A percentile compares a stretch with the other conserved stretches of the same genome.
Evolutionary conservation across 164 flowering plant species (phyloP).

Genomic region (Euptelea pleiosperma): DNA sequence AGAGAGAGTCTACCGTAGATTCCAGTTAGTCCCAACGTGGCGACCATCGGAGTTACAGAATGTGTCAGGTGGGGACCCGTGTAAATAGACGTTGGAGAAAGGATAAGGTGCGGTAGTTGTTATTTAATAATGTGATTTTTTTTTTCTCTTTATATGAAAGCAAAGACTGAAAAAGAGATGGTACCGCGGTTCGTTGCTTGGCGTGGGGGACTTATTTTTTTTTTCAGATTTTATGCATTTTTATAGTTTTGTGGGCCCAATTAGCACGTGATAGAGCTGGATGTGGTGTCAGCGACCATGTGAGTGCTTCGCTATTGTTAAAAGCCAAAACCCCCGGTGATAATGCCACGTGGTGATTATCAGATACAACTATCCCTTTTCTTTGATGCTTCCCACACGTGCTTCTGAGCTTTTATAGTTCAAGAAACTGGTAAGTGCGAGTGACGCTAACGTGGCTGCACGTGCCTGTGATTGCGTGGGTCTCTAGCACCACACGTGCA

Average conservation of each 20-base stretch:
- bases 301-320: slow-evolving; percentile 57
- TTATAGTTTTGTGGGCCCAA: slow-evolving; percentile 22
- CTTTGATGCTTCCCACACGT: slow-evolving; percentile 20
- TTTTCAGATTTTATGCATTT: not conserved
- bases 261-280: slow-evolving; percentile 53
- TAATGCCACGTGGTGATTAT: slow-evolving; percentile 39
- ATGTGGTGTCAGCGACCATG: slow-evolving; percentile 56
- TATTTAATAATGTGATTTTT: slow-evolving; percentile 16
- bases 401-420: not conserved
- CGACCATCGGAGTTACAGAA: slow-evolving; percentile 10
- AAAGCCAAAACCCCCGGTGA: slow-evolving; percentile 54
- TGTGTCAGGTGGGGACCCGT: slow-evolving; percentile 13
- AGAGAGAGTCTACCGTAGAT: slow-evolving; percentile 14
- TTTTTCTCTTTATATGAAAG: slow-evolving; percentile 29
- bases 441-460: slow-evolving; percentile 33
- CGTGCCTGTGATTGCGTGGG: slow-evolving; percentile 31
- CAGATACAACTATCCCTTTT: slow-evolving; percentile 6
- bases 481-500: slow-evolving; percentile 25
- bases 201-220: slow-evolving; percentile 24
- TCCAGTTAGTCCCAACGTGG: slow-evolving; percentile 23
- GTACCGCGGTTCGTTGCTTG: slow-evolving; percentile 46
- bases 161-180: slow-evolving; percentile 35
- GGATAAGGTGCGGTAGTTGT: not conserved
- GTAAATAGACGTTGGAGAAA: not conserved
- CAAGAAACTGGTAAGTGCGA: not conserved